These are phyloP conservation scores for Triglochin maritima DNA, from an alignment of 106 monocot species.

Conservation along the genomic window DNA sequence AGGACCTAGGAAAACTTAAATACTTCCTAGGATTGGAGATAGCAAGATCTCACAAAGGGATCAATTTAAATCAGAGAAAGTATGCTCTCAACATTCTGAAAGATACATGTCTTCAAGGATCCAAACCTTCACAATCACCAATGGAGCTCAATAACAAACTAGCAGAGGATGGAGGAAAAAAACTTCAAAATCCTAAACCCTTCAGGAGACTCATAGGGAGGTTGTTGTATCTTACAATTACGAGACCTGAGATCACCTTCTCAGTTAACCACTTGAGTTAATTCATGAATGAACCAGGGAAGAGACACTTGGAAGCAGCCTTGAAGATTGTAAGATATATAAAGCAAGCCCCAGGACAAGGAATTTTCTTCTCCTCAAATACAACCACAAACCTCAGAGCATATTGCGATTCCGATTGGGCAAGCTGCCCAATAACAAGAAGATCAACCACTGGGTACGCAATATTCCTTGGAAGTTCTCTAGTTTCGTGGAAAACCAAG, in stretches of 20 bases:
- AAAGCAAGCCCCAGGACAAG: neutral
- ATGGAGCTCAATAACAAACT: neutral
- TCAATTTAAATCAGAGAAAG: neutral
- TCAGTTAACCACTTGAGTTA: neutral
- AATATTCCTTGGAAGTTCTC: neutral
- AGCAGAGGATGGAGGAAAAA: neutral
- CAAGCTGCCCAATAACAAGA: neutral
- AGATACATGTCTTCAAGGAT: no score
- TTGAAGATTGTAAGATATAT: neutral
- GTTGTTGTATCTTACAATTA: conserved; percentile 1
- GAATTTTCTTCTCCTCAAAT: neutral
- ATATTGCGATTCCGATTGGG: conserved; percentile 5
- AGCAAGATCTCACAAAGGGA: neutral
- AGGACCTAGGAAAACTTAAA: neutral
- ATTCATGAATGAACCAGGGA: neutral
- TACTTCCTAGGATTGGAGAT: conserved; percentile 3
- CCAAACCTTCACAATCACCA: neutral
- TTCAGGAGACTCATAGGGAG: neutral
- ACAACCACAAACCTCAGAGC: neutral
- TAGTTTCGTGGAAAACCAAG: conserved; percentile 1
- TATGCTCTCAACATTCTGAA: conserved; percentile 3
- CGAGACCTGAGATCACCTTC: neutral
- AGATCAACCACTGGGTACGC: neutral
- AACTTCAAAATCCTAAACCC: neutral
- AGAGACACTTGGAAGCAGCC: neutral